A percentile compares a stretch with the other conserved stretches of the same genome.
These are phyloP conservation scores for Russula lepida DNA, from an alignment of 768 basidiomycete species.

Conservation along the genomic window DNA sequence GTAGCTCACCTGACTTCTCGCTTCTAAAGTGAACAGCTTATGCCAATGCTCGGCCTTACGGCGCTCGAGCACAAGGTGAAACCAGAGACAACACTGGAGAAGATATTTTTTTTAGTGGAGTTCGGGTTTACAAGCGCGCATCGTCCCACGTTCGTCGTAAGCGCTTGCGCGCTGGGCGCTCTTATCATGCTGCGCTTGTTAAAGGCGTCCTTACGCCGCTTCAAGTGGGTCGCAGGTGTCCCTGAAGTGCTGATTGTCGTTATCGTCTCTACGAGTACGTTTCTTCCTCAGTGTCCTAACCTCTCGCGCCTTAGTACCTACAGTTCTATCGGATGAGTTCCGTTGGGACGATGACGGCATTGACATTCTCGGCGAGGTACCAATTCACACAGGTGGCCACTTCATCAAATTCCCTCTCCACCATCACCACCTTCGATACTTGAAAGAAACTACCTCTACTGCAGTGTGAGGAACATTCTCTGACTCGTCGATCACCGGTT, in stretches of 20 bases:
- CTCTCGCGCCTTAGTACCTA: neutral
- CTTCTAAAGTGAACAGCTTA: constrained; percentile 59
- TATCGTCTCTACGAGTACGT: constrained; percentile 69
- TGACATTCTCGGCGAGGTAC: constrained; percentile 73
- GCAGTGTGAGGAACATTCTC: constrained; percentile 46
- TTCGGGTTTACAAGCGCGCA: constrained; percentile 51
- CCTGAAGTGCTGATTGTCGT: constrained; percentile 91
- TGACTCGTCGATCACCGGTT: neutral
- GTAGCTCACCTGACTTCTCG: neutral
- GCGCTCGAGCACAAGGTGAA: constrained; percentile 44
- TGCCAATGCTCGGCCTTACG: constrained; percentile 82
- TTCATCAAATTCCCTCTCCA: constrained; percentile 72
- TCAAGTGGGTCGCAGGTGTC: constrained; percentile 58
- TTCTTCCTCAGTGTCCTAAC: neutral
- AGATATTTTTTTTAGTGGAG: constrained; percentile 65
- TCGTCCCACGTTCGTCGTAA: constrained; percentile 60
- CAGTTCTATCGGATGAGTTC: constrained; percentile 63
- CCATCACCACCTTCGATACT: constrained; percentile 47
- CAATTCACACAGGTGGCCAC: constrained; percentile 47
- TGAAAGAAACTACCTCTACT: constrained; percentile 76
- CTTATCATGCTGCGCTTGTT: constrained; percentile 55
- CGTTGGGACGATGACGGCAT: constrained; percentile 75
- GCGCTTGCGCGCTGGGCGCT: constrained; percentile 56
- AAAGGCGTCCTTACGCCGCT: constrained; percentile 47
- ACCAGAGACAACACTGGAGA: constrained; percentile 65